Evolutionary conservation across 2,329 filamentous ascomycete species (phyloP).

Genomic region (Pseudogymnoascus sp.): DNA sequence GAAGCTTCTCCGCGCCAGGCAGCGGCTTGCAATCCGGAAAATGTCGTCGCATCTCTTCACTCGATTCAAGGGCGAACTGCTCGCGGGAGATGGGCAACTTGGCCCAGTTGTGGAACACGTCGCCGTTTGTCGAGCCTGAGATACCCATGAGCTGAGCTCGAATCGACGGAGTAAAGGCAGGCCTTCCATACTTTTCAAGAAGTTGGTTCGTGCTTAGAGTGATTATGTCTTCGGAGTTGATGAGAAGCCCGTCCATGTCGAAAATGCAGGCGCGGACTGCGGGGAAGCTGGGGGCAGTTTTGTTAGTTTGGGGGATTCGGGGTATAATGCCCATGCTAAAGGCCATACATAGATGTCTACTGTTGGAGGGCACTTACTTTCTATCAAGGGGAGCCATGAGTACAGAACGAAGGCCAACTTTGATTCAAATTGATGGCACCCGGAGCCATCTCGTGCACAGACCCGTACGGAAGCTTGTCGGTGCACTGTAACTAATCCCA

Average conservation of each 20-base stretch:
- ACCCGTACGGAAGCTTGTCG: background rate
- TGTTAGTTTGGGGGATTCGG: background rate
- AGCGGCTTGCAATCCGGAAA: conserved; percentile 44
- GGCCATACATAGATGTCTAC: background rate
- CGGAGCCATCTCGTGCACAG: background rate
- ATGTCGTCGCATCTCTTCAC: conserved; percentile 21
- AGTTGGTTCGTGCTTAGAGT: conserved; percentile 55
- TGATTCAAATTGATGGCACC: background rate
- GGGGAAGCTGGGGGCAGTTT: conserved; percentile 32
- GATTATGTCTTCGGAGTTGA: conserved; percentile 65
- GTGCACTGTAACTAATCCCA: background rate
- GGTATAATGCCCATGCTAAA: background rate
- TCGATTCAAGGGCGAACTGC: conserved; percentile 28
- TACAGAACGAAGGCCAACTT: background rate
- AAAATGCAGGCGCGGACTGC: conserved; percentile 62
- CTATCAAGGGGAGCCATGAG: conserved; percentile 7
- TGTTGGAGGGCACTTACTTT: conserved; percentile 8
- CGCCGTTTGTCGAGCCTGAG: conserved; percentile 39
- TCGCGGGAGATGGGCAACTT: conserved; percentile 53
- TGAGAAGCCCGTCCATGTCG: conserved; percentile 66
- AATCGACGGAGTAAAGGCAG: conserved; percentile 54
- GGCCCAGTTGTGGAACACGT: conserved; percentile 61
- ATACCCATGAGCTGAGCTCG: conserved; percentile 63
- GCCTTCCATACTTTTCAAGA: conserved; percentile 51
- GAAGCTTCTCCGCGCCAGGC: conserved; percentile 51